Evolutionary conservation across 2,329 filamentous ascomycete genomes (phyloP).

Genomic region (Chaetomiaceae sp.): DNA sequence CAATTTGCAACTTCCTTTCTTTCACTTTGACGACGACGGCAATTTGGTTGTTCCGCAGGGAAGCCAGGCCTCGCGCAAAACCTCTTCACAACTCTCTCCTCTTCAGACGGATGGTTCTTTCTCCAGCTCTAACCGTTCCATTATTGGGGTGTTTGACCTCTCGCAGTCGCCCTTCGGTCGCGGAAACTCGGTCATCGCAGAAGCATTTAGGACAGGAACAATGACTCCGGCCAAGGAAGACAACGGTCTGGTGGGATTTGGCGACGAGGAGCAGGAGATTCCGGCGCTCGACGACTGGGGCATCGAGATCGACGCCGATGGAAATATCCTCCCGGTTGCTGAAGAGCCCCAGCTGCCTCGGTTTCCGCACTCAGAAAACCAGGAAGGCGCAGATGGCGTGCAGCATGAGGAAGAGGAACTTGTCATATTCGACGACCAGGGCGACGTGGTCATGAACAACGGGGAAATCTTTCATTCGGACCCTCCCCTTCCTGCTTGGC

Average conservation of each 20-base stretch:
- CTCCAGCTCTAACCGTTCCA: conserved; percentile 20
- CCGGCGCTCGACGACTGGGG: conserved; percentile 36
- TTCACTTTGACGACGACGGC: conserved; percentile 42
- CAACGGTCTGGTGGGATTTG: conserved; percentile 30
- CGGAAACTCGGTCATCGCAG: conserved; percentile 17
- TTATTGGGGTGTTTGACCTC: conserved; percentile 20
- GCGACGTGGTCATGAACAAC: conserved; percentile 35
- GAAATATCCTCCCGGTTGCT: conserved; percentile 41
- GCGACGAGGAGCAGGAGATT: conserved; percentile 36
- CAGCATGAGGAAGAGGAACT: conserved; percentile 19
- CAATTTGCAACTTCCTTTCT: conserved; percentile 55
- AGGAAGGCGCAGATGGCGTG: not conserved
- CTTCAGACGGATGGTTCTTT: conserved; percentile 26
- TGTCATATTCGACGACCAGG: conserved; percentile 23
- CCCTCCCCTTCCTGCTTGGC: conserved; percentile 8
- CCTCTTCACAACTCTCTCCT: conserved; percentile 44
- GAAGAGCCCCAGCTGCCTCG: conserved; percentile 44
- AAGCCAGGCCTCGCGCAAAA: conserved; percentile 36
- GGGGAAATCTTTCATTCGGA: conserved; percentile 35
- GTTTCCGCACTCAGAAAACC: conserved; percentile 27
- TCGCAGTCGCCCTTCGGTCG: conserved; percentile 20
- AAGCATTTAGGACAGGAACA: conserved; percentile 16
- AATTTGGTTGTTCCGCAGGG: conserved; percentile 30
- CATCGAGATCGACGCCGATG: conserved; percentile 48
- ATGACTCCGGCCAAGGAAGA: conserved; percentile 25